Conservation (phyloP, 192 early-diverging fungal genomes). For the Radiomyces spectabilis region DNA sequence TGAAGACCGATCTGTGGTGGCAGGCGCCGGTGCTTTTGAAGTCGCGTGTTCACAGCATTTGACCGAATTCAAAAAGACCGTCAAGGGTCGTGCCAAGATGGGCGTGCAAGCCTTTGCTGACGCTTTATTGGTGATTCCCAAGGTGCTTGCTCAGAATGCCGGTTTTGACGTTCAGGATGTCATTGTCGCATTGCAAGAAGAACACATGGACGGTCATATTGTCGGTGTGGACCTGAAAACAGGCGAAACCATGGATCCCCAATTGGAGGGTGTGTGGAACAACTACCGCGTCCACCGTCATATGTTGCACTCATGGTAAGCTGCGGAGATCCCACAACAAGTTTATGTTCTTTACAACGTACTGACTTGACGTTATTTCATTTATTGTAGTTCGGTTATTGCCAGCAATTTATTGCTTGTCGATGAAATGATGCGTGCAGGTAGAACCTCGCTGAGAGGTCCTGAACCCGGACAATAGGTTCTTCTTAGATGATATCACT, state of each 20-base stretch:
- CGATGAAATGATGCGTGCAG: slow-evolving; percentile 93
- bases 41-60: slow-evolving; percentile 81
- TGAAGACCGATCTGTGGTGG: slow-evolving; percentile 85
- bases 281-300: slow-evolving; percentile 97
- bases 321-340: not conserved
- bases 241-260: slow-evolving; percentile 89
- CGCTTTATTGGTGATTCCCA: slow-evolving; percentile 92
- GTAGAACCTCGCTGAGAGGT: slow-evolving; percentile 32
- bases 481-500: not conserved
- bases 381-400: slow-evolving; percentile 73
- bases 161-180: slow-evolving; percentile 96
- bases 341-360: slow-evolving; percentile 8
- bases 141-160: slow-evolving; percentile 91
- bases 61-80: slow-evolving; percentile 76
- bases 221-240: slow-evolving; percentile 93
- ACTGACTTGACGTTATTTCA: no score
- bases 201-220: slow-evolving; percentile 81
- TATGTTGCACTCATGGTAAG: slow-evolving; percentile 89
- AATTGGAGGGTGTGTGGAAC: slow-evolving; percentile 92
- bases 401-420: slow-evolving; percentile 95
- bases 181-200: slow-evolving; percentile 89
- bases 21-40: slow-evolving; percentile 96
- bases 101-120: slow-evolving; percentile 97
- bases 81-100: slow-evolving; percentile 93
- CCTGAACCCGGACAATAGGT: slow-evolving; percentile 22